phyloP scores from a whole-genome alignment of 345 rosid genomes.

The Aquilaria yunnanensis region DNA sequence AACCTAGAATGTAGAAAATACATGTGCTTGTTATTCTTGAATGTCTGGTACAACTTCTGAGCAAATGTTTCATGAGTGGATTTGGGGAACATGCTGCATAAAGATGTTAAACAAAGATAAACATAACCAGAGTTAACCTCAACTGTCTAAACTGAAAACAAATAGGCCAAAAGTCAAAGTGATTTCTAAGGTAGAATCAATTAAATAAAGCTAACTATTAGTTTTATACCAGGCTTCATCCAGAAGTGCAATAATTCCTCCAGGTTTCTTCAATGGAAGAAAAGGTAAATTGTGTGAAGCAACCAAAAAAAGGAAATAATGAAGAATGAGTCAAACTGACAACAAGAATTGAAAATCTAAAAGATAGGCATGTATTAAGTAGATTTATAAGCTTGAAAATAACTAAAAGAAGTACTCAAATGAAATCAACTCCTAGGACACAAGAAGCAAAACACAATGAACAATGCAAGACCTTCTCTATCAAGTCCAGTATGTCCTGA shows the following conservation, averaged over 20 bases:
- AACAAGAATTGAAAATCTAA: background rate
- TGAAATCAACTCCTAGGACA: slow-evolving; percentile 2
- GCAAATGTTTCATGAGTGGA: slow-evolving; percentile 99
- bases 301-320: slow-evolving; percentile 2
- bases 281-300: background rate
- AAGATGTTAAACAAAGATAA: slow-evolving; percentile 22
- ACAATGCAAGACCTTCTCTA: slow-evolving; percentile 72
- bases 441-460: slow-evolving; percentile 9
- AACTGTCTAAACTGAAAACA: no score
- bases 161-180: background rate
- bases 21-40: slow-evolving; percentile 67
- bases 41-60: slow-evolving; percentile 96
- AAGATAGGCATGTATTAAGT: background rate
- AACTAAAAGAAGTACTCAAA: background rate
- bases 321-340: slow-evolving; percentile 4
- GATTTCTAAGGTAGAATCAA: slow-evolving; percentile 9
- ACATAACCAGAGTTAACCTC: slow-evolving; percentile 13
- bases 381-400: background rate
- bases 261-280: slow-evolving; percentile 80
- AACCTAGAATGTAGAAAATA: no score
- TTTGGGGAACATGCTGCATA: slow-evolving; percentile 90
- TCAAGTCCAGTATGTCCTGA: slow-evolving; percentile 97
- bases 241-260: slow-evolving; percentile 94
- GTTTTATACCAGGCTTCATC: slow-evolving; percentile 95
- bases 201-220: slow-evolving; percentile 14